Conservation (phyloP, 2,329 filamentous ascomycete genomes). For the Paracoccidioides brasiliensis region DNA sequence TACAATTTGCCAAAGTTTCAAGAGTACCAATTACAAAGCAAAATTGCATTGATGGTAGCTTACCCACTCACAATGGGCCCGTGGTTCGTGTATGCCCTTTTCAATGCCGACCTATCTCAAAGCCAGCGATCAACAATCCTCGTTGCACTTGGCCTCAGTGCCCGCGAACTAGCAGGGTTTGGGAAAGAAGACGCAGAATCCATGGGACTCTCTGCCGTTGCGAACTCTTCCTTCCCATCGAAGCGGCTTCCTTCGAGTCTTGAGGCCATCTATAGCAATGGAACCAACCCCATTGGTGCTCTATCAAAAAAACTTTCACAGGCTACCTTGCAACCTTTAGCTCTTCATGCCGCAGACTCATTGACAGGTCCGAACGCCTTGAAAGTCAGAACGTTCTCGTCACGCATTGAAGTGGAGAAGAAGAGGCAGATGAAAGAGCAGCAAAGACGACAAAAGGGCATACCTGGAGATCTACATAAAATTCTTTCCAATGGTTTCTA, state of each 20-base stretch:
- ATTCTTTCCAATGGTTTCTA: conserved; percentile 69
- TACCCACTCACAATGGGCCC: conserved; percentile 65
- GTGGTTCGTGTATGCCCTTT: conserved; percentile 75
- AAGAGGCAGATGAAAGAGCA: conserved; percentile 31
- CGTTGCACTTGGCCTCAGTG: conserved; percentile 66
- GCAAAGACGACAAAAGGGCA: conserved; percentile 44
- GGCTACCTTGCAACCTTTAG: conserved; percentile 66
- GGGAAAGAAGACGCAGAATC: conserved; percentile 40
- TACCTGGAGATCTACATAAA: conserved; percentile 60
- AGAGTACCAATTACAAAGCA: conserved; percentile 60
- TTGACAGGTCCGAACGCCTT: conserved; percentile 68
- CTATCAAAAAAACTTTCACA: conserved; percentile 57
- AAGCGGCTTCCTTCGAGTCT: conserved; percentile 63
- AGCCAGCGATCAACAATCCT: conserved; percentile 72
- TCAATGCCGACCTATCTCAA: conserved; percentile 82
- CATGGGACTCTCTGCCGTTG: conserved; percentile 21
- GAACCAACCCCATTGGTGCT: conserved; percentile 45
- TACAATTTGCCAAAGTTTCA: conserved; percentile 70
- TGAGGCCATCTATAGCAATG: conserved; percentile 53
- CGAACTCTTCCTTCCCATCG: conserved; percentile 55
- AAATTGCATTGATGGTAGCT: conserved; percentile 69
- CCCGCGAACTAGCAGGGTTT: conserved; percentile 72
- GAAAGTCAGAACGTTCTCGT: conserved; percentile 81
- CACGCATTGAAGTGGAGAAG: conserved; percentile 54
- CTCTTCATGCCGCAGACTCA: conserved; percentile 66